Base-by-base conservation (phyloP, 2,329 filamentous ascomycete species). In the Penicillium sp. region DNA sequence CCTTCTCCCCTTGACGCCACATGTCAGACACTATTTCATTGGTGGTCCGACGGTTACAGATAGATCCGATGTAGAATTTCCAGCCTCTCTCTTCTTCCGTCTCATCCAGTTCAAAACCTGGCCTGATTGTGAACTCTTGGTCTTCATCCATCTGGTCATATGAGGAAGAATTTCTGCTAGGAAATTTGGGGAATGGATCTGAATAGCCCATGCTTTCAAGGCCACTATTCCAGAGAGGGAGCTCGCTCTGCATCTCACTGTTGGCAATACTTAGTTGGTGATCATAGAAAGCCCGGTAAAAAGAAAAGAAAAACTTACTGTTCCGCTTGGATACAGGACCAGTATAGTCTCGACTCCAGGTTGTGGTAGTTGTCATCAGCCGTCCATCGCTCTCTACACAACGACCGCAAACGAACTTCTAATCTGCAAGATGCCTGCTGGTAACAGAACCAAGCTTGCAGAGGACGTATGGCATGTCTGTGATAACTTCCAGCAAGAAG, bases 261-360 rank as follows among this genome's bases (percentile, higher is more conserved):
- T 43, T 11, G 17, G 9, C 14, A 8, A 46, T 35, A 19, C 35
- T 52, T 28, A 51, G 40, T 46, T 19, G 3, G 38, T 10, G 41
- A 8, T n/a, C 12, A 40, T 33, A 9, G 1, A 11, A 25, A 50
- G 8, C 35, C 35, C 2, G 11, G 11, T n/a, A 9, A 11, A 8
- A 16, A 38, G 36, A 25, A 44, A 14, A 11, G 5, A 16, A 43
- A 38, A 26, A 44, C 61, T 50, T 44, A 66, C 63, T 64, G 62
- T 46, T 66, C 63, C 11, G 61, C 62, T 26, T 65, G 61, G n/a
- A 66, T 66, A 55, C 63, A 66, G 14, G 63, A 62, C 63, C 63
- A 66, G 30, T 66, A 66, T n/a, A 66, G 42, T 17, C 63, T 57
- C 9, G 63, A 61, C 19, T 66, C 63, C 12, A 66, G 49, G 33